Evolutionary conservation across 768 basidiomycete species (phyloP), one percentile per base, ranked within the genome.

Genomic region (Suillus bovinus): DNA sequence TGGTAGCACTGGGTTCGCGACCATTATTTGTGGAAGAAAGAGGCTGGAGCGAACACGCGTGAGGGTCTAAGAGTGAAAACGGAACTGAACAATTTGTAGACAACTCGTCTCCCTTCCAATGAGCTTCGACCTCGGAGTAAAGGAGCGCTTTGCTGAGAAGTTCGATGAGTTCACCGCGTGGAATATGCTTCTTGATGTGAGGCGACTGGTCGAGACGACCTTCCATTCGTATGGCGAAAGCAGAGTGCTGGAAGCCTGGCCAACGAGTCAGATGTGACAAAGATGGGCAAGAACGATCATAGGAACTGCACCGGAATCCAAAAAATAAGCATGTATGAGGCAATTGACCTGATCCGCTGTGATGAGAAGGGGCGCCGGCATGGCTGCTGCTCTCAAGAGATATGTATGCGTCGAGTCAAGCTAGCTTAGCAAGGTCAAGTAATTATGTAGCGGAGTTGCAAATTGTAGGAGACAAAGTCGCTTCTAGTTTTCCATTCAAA

Each of bases 281-380:
- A 60, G 38, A 39, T 17, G 24, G 24, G 39, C 46, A 10, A n/a
- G 58, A 17, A 20, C 55, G 54, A 36, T 31, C 16, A 44, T 41
- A 13, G 16, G 29, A n/a, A 38, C 34, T 54, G 60, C 22, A 91
- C 92, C 92, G 36, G 91, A 92, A 68, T 94, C 93, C 66, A 87
- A 80, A 66, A 94, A 85, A 70, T 93, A 94, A 2, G 93, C 83
- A 73, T 94, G 87, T 53, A 94, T 88, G 64, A 94, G 84, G 69
- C 88, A 91, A 72, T 94, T 94, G 63, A 94, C 81, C 71, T 94
- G 90, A 66, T 93, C 91, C 41, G 91, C 88, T 44, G 87, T 85
- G 65, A 93, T 88, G 36, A 82, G 81, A 54, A 89, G 82, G 56
- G 82, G 81, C 60, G 80, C 75, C 47, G 74, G 72, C 70, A 81